These are phyloP conservation scores for Ustilago vetiveriae DNA, from an alignment of 1,284 basidiomycete genomes.

Conservation along the genomic window DNA sequence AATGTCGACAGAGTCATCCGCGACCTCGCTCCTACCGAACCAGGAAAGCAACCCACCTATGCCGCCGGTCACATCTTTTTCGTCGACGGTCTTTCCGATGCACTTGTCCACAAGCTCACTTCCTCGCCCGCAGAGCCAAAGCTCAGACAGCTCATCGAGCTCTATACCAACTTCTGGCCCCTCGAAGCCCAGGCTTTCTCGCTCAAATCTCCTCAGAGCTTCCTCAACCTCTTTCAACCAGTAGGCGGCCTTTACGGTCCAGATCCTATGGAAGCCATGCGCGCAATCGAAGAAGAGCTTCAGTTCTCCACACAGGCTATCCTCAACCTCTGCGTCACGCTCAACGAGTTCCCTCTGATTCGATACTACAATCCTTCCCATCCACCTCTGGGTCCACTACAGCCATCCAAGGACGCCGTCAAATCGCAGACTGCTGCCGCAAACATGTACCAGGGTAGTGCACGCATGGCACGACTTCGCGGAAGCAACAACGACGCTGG, in stretches of 20 bases:
- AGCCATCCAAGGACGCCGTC: slow-evolving; percentile 46
- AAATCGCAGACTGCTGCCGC: slow-evolving; percentile 47
- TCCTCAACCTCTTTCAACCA: slow-evolving; percentile 50
- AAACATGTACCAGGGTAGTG: slow-evolving; percentile 47
- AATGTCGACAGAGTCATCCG: slow-evolving; percentile 88
- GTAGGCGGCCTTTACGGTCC: slow-evolving; percentile 70
- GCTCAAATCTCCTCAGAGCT: slow-evolving; percentile 57
- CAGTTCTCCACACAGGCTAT: slow-evolving; percentile 60
- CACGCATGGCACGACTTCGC: slow-evolving; percentile 50
- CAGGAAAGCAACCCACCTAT: slow-evolving; percentile 73
- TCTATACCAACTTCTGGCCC: slow-evolving; percentile 63
- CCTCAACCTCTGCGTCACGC: slow-evolving; percentile 82
- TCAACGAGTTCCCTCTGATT: slow-evolving; percentile 93
- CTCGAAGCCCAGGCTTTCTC: slow-evolving; percentile 60
- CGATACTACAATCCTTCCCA: slow-evolving; percentile 90
- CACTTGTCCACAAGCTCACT: slow-evolving; percentile 60
- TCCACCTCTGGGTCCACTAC: slow-evolving; percentile 79
- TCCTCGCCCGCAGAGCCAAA: slow-evolving; percentile 61
- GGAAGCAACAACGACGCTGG: slow-evolving; percentile 26
- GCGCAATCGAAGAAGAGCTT: slow-evolving; percentile 60
- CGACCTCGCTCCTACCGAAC: slow-evolving; percentile 52
- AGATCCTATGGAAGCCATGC: slow-evolving; percentile 52
- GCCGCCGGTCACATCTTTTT: slow-evolving; percentile 92
- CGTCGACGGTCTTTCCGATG: slow-evolving; percentile 77
- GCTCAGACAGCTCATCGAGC: slow-evolving; percentile 63